A percentile compares a stretch with the other conserved stretches of the same genome.
Conservation (phyloP, 805 yeast genomes). For the Wickerhamomyces strasburgensis region DNA sequence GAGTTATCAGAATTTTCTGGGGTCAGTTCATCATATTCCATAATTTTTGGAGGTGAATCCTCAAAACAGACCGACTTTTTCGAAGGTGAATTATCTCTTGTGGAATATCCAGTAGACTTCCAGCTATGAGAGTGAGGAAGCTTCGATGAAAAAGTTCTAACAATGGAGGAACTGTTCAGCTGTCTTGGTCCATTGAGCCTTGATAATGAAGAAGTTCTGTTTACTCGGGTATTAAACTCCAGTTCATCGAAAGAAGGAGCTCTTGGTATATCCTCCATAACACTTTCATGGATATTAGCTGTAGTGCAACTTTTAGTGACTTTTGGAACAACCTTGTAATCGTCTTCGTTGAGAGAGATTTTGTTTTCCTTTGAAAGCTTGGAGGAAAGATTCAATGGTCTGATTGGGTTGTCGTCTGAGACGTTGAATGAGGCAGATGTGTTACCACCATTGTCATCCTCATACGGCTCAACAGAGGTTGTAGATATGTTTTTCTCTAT, state of each 20-base stretch:
- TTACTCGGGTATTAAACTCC: conserved; percentile 27
- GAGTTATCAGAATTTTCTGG: conserved; percentile 24
- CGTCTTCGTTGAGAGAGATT: no score
- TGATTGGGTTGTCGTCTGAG: conserved; percentile 21
- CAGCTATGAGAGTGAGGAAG: conserved; percentile 15
- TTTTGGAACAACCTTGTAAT: neutral
- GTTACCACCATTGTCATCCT: conserved; percentile 5
- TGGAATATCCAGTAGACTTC: conserved; percentile 7
- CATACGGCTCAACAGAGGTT: conserved; percentile 10
- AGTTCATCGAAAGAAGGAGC: conserved; percentile 30
- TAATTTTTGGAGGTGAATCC: conserved; percentile 32
- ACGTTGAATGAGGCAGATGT: conserved; percentile 14
- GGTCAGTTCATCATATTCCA: conserved; percentile 29
- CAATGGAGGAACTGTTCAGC: conserved; percentile 18
- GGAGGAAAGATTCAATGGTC: conserved; percentile 22
- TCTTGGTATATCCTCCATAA: conserved; percentile 23
- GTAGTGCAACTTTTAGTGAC: neutral
- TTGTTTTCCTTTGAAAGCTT: neutral
- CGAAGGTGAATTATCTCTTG: conserved; percentile 28
- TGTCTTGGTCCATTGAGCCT: conserved; percentile 28
- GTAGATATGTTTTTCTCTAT: conserved; percentile 24
- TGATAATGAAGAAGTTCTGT: conserved; percentile 24
- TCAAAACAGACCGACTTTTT: conserved; percentile 36
- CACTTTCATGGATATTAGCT: conserved; percentile 4
- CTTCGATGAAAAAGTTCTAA: conserved; percentile 17